Evolutionary conservation across 768 basidiomycete species (phyloP), one percentile per base, ranked within the genome.

Genomic region (Podaxis pistillaris): DNA sequence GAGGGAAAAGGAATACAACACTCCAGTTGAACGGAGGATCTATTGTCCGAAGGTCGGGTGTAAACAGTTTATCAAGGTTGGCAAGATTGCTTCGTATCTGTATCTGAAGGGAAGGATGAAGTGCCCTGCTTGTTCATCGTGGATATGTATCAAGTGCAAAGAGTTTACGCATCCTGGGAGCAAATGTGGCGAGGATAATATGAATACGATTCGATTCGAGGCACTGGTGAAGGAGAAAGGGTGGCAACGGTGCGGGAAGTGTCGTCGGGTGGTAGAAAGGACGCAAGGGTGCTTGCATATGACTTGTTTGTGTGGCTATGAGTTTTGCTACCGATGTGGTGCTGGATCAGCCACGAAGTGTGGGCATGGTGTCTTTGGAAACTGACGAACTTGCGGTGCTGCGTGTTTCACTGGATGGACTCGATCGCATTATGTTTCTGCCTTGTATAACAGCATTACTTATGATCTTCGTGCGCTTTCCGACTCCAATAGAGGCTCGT

Each of bases 261-360:
- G 65, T 24, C 38, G 38, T 26, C 17, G 56, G 22, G 51, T 66
- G 26, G 54, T 66, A 17, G 65, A 66, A 33, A 66, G 58, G 41
- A 57, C 55, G 3, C 36, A 51, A 28, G 65, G 65, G 30, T 66
- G 65, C 30, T 61, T 63, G 55, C 65, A 66, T 52, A 66, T 66
- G 58, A 60, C 56, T 7, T 66, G 65, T 41, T 47, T 54, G 26
- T 66, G 65, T 30, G 62, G 58, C 0, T 49, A 63, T 38, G 41
- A 66, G 30, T 66, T 66, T 46, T 66, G 65, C 22, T 66, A 66
- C 38, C 40, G 54, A 3, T 66, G 65, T 46, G 65, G 65, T 0
- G 79, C 69, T 30, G 75, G 63, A 7, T 90, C 28, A 8, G 28
- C 15, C 46, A 24, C 40, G 41, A 49, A 33, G 22, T 58, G 57